These are phyloP conservation scores for Mortierella sp. DNA, from an alignment of 371 early-diverging fungal genomes.

Conservation along the genomic window DNA sequence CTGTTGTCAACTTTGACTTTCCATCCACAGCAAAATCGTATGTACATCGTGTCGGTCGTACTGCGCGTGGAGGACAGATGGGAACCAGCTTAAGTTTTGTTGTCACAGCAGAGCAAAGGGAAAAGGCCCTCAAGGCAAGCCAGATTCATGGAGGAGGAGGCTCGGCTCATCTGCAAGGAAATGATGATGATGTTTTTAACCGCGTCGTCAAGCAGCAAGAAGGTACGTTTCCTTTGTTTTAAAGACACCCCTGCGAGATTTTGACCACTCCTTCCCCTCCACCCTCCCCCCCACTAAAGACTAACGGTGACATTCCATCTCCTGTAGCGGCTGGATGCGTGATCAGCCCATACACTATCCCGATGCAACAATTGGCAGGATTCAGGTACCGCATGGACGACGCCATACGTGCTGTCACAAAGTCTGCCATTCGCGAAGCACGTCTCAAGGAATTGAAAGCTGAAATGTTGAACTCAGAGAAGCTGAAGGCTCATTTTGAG, in stretches of 20 bases:
- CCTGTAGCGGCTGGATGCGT: conserved; percentile 60
- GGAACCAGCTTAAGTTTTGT: conserved; percentile 93
- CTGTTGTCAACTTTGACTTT: conserved; percentile 99
- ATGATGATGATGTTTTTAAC: conserved; percentile 77
- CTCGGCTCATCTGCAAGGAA: conserved; percentile 26
- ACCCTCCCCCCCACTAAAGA: too few relatives aligned
- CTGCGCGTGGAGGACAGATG: conserved; percentile 92
- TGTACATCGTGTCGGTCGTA: conserved; percentile 97
- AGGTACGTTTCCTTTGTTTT: conserved; percentile 50
- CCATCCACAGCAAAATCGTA: conserved; percentile 92
- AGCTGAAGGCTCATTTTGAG: conserved; percentile 95
- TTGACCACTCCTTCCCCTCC: too few relatives aligned
- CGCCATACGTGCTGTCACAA: conserved; percentile 86
- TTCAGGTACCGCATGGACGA: conserved; percentile 93
- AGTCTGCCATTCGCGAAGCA: conserved; percentile 84
- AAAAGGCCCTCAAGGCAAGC: conserved; percentile 50
- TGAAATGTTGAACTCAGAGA: conserved; percentile 94
- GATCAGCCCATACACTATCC: conserved; percentile 84
- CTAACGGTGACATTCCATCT: background rate
- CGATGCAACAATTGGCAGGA: conserved; percentile 89
- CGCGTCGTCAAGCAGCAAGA: conserved; percentile 78
- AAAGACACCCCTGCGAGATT: too few relatives aligned
- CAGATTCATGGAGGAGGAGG: conserved; percentile 43
- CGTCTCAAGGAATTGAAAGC: conserved; percentile 91
- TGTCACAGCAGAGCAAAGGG: conserved; percentile 63